Conservation (phyloP, 2,329 filamentous ascomycete species). For the Coniochaeta sp. region DNA sequence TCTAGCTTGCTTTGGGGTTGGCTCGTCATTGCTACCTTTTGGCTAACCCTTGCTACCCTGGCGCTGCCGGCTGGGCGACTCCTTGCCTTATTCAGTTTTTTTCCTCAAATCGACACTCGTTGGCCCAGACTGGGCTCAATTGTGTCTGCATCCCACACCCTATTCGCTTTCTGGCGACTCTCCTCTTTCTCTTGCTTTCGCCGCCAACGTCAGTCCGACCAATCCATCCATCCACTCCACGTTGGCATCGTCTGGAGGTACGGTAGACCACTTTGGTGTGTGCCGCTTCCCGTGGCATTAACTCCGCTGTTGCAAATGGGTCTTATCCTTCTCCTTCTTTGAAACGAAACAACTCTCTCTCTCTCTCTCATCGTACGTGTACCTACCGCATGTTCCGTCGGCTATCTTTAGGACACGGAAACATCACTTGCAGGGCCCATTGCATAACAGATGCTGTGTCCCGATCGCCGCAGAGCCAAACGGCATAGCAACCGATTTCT, state of each 20-base stretch:
- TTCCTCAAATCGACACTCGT: not conserved
- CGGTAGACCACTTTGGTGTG: not conserved
- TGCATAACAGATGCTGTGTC: conserved; percentile 5
- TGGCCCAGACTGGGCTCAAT: not conserved
- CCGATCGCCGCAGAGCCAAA: conserved; percentile 1
- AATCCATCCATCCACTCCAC: not conserved
- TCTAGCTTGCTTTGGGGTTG: conserved; percentile 2
- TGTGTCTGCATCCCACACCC: not conserved
- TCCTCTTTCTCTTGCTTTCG: not conserved
- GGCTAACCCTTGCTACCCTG: not conserved
- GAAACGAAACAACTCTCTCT: not conserved
- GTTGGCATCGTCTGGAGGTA: not conserved
- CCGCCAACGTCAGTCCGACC: not conserved
- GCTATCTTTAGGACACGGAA: conserved; percentile 3
- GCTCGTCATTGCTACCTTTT: too few relatives aligned
- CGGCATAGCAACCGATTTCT: conserved; percentile 4
- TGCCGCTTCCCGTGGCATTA: not conserved
- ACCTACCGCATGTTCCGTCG: not conserved
- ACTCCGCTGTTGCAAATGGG: not conserved
- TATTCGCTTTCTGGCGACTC: not conserved
- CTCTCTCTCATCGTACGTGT: not conserved
- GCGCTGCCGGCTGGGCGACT: not conserved
- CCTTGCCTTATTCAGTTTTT: not conserved
- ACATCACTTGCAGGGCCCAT: not conserved
- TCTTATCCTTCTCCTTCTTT: not conserved